Evolutionary conservation across 441 rosid species (phyloP).

Genomic region (Erodium moschatum): DNA sequence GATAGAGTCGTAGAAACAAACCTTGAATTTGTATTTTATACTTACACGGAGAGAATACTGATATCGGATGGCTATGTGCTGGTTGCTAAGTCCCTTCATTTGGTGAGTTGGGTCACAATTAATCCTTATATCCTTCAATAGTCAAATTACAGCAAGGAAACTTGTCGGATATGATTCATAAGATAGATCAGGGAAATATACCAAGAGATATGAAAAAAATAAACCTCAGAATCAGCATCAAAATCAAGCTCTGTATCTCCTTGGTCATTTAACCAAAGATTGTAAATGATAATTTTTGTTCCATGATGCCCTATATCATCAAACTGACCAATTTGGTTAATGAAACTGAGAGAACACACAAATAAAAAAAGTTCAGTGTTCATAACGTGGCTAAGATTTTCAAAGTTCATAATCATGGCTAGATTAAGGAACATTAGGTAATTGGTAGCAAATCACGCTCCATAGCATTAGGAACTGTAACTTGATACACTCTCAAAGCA

Average conservation of each 20-base stretch:
- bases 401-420: background rate
- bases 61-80: slow-evolving; percentile 16
- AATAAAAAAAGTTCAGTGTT: background rate
- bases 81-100: background rate
- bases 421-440: background rate
- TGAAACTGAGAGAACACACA: background rate
- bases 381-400: background rate
- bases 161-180: slow-evolving; percentile 6
- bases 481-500: too few species aligned
- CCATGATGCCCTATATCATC: slow-evolving; percentile 25
- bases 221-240: slow-evolving; percentile 27
- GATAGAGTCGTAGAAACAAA: background rate
- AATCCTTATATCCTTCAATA: slow-evolving; percentile 26
- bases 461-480: too few species aligned
- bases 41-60: slow-evolving; percentile 21
- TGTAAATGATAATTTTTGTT: slow-evolving; percentile 23
- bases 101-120: slow-evolving; percentile 13
- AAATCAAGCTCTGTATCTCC: slow-evolving; percentile 29
- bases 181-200: background rate
- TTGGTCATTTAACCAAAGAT: slow-evolving; percentile 30
- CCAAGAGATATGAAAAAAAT: background rate
- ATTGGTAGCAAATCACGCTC: background rate
- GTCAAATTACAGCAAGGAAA: slow-evolving; percentile 4
- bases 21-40: background rate
- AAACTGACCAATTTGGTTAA: slow-evolving; percentile 22